These are phyloP conservation scores for Neofusicoccum laricinum DNA, from an alignment of 2,329 filamentous ascomycete genomes.

Conservation along the genomic window DNA sequence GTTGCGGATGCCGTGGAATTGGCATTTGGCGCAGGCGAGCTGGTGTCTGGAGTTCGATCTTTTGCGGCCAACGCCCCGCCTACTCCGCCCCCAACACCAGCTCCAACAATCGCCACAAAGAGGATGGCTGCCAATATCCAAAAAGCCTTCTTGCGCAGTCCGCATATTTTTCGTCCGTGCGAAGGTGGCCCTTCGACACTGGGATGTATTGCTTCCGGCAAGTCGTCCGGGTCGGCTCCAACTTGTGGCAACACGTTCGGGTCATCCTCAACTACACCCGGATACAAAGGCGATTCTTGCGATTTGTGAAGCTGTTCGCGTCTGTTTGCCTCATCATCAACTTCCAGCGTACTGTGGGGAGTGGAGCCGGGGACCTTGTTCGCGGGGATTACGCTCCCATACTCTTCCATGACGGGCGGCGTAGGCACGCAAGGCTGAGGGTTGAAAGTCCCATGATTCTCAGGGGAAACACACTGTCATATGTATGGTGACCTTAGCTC, in stretches of 20 bases:
- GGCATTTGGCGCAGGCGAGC: not conserved
- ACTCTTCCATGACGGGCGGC: not conserved
- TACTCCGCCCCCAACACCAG: not conserved
- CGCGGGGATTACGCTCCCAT: not conserved
- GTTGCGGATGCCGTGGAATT: not conserved
- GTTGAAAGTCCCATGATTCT: too few relatives aligned
- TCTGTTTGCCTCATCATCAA: not conserved
- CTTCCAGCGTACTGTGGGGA: not conserved
- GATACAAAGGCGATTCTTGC: not conserved
- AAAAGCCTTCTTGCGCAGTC: not conserved
- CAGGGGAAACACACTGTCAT: too few relatives aligned
- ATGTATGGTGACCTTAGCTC: too few relatives aligned
- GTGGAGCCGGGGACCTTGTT: not conserved
- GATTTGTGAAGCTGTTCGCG: not conserved
- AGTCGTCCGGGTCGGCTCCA: not conserved
- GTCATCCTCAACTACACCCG: not conserved
- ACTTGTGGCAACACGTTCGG: not conserved
- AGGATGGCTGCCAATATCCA: not conserved
- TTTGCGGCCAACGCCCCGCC: not conserved
- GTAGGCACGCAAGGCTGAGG: too few relatives aligned
- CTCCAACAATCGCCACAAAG: not conserved
- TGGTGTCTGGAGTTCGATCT: not conserved
- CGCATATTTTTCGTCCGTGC: not conserved
- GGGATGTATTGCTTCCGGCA: not conserved
- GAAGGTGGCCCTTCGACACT: too few relatives aligned